Percentiles rank a stretch among this genome's conserved stretches.
These are phyloP conservation scores for Pelargonium cotyledonis DNA, from an alignment of 441 rosid genomes.

Conservation along the genomic window DNA sequence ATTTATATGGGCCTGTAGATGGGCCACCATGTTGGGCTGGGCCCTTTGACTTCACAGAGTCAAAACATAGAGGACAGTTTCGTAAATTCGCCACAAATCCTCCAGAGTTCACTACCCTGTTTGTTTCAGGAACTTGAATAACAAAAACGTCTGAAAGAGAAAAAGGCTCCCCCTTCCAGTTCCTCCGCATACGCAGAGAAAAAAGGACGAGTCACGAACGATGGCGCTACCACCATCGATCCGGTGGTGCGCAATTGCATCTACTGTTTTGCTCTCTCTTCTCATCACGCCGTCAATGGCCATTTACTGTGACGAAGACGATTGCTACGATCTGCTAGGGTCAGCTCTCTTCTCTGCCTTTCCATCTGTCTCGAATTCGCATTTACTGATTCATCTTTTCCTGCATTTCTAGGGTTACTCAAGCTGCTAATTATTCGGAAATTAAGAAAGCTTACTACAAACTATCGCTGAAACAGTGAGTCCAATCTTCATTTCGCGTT, in stretches of 20 bases:
- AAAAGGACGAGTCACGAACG: slow-evolving; percentile 13
- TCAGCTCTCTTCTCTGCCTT: slow-evolving; percentile 23
- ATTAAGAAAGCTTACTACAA: slow-evolving; percentile 90
- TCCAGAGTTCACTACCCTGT: neutral
- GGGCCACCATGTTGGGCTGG: no score
- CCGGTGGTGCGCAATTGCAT: slow-evolving; percentile 38
- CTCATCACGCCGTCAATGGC: slow-evolving; percentile 47
- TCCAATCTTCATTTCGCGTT: slow-evolving; percentile 1
- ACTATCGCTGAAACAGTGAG: slow-evolving; percentile 80
- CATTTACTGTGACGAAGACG: slow-evolving; percentile 92
- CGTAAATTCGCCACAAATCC: neutral
- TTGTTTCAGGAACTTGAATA: neutral
- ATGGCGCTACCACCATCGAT: slow-evolving; percentile 57
- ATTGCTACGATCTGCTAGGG: slow-evolving; percentile 92
- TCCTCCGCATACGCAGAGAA: neutral
- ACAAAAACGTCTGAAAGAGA: neutral
- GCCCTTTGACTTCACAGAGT: neutral
- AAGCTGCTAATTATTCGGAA: slow-evolving; percentile 78
- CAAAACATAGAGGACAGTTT: neutral
- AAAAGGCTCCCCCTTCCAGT: neutral
- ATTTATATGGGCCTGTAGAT: no score
- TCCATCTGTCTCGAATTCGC: slow-evolving; percentile 3
- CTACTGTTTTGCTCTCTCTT: slow-evolving; percentile 31
- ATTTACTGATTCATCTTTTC: neutral
- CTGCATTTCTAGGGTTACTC: slow-evolving; percentile 53